Evolutionary conservation across 2,329 filamentous ascomycete genomes (phyloP).

Genomic region (Clarireedia homoeocarpa): DNA sequence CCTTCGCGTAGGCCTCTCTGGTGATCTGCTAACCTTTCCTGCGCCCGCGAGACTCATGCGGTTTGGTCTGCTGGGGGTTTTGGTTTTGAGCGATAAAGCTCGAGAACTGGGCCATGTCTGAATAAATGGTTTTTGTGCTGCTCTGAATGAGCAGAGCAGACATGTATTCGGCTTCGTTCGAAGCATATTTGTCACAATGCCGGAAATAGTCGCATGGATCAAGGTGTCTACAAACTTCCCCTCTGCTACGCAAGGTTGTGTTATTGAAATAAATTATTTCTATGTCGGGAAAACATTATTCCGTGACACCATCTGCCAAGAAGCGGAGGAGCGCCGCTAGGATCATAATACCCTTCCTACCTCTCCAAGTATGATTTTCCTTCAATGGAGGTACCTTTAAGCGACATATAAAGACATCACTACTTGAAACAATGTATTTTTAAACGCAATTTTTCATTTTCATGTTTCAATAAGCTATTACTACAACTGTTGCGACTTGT

Average conservation of each 20-base stretch:
- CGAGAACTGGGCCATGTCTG: slow-evolving; percentile 20
- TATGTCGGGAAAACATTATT: neutral
- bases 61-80: slow-evolving; percentile 14
- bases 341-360: too few relatives aligned
- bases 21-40: slow-evolving; percentile 15
- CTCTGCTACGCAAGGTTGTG: too few relatives aligned
- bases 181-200: slow-evolving; percentile 14
- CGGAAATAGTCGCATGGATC: neutral
- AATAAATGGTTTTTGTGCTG: slow-evolving; percentile 42
- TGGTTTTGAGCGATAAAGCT: slow-evolving; percentile 13
- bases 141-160: slow-evolving; percentile 47
- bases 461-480: too few relatives aligned
- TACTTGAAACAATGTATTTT: too few relatives aligned
- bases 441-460: too few relatives aligned
- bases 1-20: slow-evolving; percentile 29
- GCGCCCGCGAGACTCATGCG: slow-evolving; percentile 24
- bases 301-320: neutral
- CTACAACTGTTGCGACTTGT: too few relatives aligned
- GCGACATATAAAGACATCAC: too few relatives aligned
- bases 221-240: neutral
- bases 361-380: too few relatives aligned
- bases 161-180: slow-evolving; percentile 22
- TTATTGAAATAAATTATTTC: neutral
- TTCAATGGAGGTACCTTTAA: too few relatives aligned
- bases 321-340: too few relatives aligned